phyloP scores from a whole-genome alignment of 495 filamentous ascomycete species.

The Hapsidospora chrysogenum region DNA sequence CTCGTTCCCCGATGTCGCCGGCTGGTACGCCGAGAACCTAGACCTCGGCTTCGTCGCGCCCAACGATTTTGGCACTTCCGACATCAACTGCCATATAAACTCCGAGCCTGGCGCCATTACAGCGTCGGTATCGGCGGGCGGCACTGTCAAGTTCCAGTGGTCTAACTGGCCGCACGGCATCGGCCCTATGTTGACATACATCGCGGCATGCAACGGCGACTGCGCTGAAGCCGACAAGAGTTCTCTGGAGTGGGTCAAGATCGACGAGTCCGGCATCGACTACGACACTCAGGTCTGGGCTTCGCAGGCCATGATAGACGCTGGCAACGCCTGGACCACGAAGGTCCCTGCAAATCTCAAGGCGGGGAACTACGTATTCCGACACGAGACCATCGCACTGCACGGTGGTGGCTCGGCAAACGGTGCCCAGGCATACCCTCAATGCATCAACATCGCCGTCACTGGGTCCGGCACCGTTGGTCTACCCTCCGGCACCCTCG shows the following conservation, averaged over 20 bases:
- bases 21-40: constrained; percentile 11
- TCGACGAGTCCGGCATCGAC: constrained; percentile 16
- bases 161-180: constrained; percentile 11
- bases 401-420: constrained; percentile 32
- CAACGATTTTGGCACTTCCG: constrained; percentile 10
- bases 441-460: constrained; percentile 50
- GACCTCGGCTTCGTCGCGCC: constrained; percentile 17
- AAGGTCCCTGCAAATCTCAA: constrained; percentile 39
- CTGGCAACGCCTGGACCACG: constrained; percentile 43
- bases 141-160: constrained; percentile 12
- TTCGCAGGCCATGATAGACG: constrained; percentile 16
- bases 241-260: constrained; percentile 22
- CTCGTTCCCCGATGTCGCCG: neutral
- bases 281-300: constrained; percentile 11
- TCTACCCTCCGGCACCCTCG: constrained; percentile 11
- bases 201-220: constrained; percentile 16
- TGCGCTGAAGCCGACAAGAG: constrained; percentile 15
- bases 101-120: constrained; percentile 15
- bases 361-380: constrained; percentile 48
- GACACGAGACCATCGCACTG: constrained; percentile 52
- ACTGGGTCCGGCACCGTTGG: constrained; percentile 38
- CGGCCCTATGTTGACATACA: constrained; percentile 17
- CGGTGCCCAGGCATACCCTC: constrained; percentile 52
- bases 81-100: constrained; percentile 21
- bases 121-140: constrained; percentile 12